A percentile compares a stretch with the other conserved stretches of the same genome.
Evolutionary conservation across 805 yeast genomes (phyloP).

Genomic region (Vanderwaltozyma yarrowii): DNA sequence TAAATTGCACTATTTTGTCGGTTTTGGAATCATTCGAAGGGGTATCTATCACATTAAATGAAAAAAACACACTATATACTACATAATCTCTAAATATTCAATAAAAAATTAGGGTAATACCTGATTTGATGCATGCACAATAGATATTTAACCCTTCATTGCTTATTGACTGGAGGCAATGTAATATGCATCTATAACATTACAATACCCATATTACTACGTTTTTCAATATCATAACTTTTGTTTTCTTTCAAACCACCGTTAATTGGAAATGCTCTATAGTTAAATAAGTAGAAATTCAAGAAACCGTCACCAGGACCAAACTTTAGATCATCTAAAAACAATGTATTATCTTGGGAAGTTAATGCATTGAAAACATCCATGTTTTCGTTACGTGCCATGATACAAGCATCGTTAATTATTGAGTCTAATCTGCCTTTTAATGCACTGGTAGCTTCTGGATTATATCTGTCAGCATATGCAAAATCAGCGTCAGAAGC

Average conservation of each 20-base stretch:
- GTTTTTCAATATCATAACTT: constrained; percentile 39
- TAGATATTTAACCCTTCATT: too few species aligned
- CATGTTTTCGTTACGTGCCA: constrained; percentile 54
- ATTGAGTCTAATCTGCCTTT: constrained; percentile 50
- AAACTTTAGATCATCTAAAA: constrained; percentile 74
- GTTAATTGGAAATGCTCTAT: constrained; percentile 64
- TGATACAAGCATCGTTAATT: constrained; percentile 64
- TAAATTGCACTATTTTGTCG: too few species aligned
- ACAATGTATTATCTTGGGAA: constrained; percentile 78
- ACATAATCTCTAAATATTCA: too few species aligned
- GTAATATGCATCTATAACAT: constrained; percentile 55
- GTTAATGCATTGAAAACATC: constrained; percentile 94
- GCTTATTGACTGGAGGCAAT: too few species aligned
- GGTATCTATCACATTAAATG: too few species aligned
- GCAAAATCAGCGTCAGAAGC: constrained; percentile 58
- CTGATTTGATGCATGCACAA: too few species aligned
- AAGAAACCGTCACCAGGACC: constrained; percentile 90
- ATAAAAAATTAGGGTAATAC: too few species aligned
- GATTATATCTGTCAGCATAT: constrained; percentile 30
- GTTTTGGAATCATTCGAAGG: too few species aligned
- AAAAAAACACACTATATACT: too few species aligned
- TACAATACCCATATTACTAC: constrained; percentile 87
- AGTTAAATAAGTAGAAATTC: constrained; percentile 87
- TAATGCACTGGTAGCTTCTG: constrained; percentile 35
- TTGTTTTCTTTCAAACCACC: constrained; percentile 67